Base-by-base conservation (phyloP, 192 early-diverging fungal species). In the Jimgerdemannia lactiflua region DNA sequence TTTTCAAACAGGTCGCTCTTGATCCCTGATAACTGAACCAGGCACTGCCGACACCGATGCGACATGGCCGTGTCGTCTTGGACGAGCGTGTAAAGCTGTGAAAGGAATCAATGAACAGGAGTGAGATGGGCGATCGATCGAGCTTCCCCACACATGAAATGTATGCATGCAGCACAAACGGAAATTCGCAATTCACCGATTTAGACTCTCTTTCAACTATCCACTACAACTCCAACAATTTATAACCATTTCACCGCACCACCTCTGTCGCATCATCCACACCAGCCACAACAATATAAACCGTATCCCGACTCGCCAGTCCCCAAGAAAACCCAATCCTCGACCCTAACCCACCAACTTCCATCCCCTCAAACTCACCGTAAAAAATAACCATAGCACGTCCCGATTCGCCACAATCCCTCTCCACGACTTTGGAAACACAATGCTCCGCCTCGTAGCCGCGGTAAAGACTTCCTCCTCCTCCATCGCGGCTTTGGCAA, bases 361-460 rank as follows among this genome's bases (percentile, higher is more conserved):
- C 49, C 49, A 59, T 14, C 14, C 6, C 49, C 2, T 59, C 14
- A n/a, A 41, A 43, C 82, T 65, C 83, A 92, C 90, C 42, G 79
- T 85, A 72, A 93, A 92, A 74, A 93, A 93, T 73, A 91, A 74
- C 49, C 82, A 81, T 17, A 93, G 69, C 3, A 93, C 85, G 44
- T 92, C 90, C 29, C 79, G 80, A 68, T 87, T 81, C 29, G 88
- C 82, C 42, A 92, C 59, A 7, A 89, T 70, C 4, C 84, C 75
- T 63, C 81, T 68, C 92, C 92, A 93, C 11, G 70, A 74, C 4
- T 72, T 75, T 29, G 90, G 88, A 70, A 86, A 83, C 10, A 65
- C 39, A 9, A 54, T 59, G 67, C 68, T 80, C 1, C 63, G 77
- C 64, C 54, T 83, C 64, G 74, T 77, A 65, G 70, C 72, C 4